A percentile compares a stretch with the other conserved stretches of the same genome.
These are phyloP conservation scores for Floccularia luteovirens DNA, from an alignment of 768 basidiomycete genomes.

Conservation along the genomic window DNA sequence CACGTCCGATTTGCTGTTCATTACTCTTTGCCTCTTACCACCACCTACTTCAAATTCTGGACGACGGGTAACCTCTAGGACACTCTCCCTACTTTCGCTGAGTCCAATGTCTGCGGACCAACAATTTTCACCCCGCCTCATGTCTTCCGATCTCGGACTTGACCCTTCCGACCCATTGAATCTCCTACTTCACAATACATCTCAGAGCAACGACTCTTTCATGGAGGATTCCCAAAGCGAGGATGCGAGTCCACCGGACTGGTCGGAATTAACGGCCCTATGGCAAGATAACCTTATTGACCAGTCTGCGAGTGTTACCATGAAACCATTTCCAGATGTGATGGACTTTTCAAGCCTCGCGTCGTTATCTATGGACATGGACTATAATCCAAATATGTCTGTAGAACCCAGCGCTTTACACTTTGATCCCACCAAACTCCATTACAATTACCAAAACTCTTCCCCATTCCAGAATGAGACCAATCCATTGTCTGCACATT, in stretches of 20 bases:
- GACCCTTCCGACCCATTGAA: slow-evolving; percentile 55
- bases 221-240: slow-evolving; percentile 23
- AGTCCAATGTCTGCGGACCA: too few species aligned
- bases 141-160: slow-evolving; percentile 40
- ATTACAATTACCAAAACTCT: slow-evolving; percentile 16
- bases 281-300: slow-evolving; percentile 38
- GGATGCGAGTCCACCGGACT: slow-evolving; percentile 33
- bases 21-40: too few species aligned
- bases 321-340: slow-evolving; percentile 29
- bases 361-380: slow-evolving; percentile 47
- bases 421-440: slow-evolving; percentile 24
- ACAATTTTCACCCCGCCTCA: too few species aligned
- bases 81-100: too few species aligned
- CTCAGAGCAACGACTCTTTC: slow-evolving; percentile 22
- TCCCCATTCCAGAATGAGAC: slow-evolving; percentile 3
- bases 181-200: slow-evolving; percentile 42
- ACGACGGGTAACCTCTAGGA: too few species aligned
- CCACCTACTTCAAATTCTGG: too few species aligned
- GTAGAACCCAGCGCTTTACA: slow-evolving; percentile 64
- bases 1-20: too few species aligned
- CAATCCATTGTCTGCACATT: slow-evolving; percentile 19
- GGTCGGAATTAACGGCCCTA: slow-evolving; percentile 43
- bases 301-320: slow-evolving; percentile 10
- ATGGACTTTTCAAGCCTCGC: slow-evolving; percentile 34
- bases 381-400: slow-evolving; percentile 49